Base-by-base conservation (phyloP, 1,284 basidiomycete species). In the Cutaneotrichosporon sp. region DNA sequence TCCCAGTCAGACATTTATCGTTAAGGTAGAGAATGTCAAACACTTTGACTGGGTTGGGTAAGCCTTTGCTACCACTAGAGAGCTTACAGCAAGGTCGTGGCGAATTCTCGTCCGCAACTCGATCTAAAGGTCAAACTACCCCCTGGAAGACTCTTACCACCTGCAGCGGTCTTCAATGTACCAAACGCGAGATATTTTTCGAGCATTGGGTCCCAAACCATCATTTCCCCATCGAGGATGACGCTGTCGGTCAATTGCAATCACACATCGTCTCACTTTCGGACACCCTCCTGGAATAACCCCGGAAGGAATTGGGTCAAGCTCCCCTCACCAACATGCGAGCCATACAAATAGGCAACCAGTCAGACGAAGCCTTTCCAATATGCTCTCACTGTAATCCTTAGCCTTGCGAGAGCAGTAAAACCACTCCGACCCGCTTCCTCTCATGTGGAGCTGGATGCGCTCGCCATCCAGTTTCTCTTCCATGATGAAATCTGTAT, bases 381-480 rank as follows among this genome's bases (percentile, higher is more conserved):
- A 2, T 3, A 4, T 20, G 15, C 30, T 45, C 70, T 54, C 30
- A 73, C 91, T 94, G 70, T 96, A 96, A 62, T 93, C 87, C 63
- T 92, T 94, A 8, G 88, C 89, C 67, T 94, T 94, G 68, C 91
- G 82, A 9, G 91, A 96, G 66, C 85, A 92, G 67, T 93, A 97
- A 63, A 86, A 88, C 69, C 88, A 97, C 67, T 89, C 84, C 1
- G 69, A 64, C 4, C 69, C 70, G 55, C 87, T 85, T 2, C 87
- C 88, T 46, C 85, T 80, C 73, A 89, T 94, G 67, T 97, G 93
- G 46, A 97, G 65, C 69, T 97, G 93, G 73, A 97, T 91, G 23
- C 93, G 79, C 70, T 97, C 92, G 1, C 92, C 92, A 66, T 97
- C 92, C 1, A 96, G 80, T 70, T 97, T 97, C 76, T 97, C 93